Conservation (phyloP, 78 protist species). For the Dictyostelium firmibasis region DNA sequence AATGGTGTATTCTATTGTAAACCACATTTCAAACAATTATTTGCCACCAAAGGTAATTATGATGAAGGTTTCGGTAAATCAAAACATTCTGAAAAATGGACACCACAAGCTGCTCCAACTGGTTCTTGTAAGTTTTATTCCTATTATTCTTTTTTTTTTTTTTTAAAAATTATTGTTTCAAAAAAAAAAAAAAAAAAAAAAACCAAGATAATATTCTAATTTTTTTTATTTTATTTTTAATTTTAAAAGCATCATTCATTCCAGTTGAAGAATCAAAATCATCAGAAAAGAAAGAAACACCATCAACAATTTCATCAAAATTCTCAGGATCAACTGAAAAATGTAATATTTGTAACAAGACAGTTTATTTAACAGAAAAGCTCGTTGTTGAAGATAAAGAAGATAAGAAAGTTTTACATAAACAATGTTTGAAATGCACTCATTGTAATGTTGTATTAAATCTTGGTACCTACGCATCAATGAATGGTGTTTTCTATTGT, state of each 20-base stretch:
- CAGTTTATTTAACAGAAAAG: slow-evolving; percentile 48
- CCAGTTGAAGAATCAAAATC: slow-evolving; percentile 30
- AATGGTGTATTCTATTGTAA: slow-evolving; percentile 80
- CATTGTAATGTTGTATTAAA: slow-evolving; percentile 54
- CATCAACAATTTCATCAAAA: slow-evolving; percentile 15
- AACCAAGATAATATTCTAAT: neutral
- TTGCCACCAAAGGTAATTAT: slow-evolving; percentile 55
- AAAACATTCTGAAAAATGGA: slow-evolving; percentile 23
- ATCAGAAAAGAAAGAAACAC: slow-evolving; percentile 64
- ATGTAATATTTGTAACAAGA: slow-evolving; percentile 33
- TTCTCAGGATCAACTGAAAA: slow-evolving; percentile 26
- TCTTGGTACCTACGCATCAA: slow-evolving; percentile 77
- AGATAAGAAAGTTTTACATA: slow-evolving; percentile 71
- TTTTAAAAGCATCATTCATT: slow-evolving; percentile 16
- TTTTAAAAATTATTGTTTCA: no score
- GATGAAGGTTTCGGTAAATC: slow-evolving; percentile 10
- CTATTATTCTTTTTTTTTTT: neutral
- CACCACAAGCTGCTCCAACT: slow-evolving; percentile 12
- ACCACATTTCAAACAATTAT: slow-evolving; percentile 83
- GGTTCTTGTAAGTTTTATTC: neutral
- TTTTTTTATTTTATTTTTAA: neutral
- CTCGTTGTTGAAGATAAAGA: slow-evolving; percentile 33
- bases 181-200: neutral
- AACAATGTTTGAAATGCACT: slow-evolving; percentile 64
- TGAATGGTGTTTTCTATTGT: slow-evolving; percentile 79